Percentiles rank a stretch among this genome's conserved stretches.
These are phyloP conservation scores for Pyrenophora tritici-repentis DNA, from an alignment of 2,329 filamentous ascomycete genomes.

Conservation along the genomic window DNA sequence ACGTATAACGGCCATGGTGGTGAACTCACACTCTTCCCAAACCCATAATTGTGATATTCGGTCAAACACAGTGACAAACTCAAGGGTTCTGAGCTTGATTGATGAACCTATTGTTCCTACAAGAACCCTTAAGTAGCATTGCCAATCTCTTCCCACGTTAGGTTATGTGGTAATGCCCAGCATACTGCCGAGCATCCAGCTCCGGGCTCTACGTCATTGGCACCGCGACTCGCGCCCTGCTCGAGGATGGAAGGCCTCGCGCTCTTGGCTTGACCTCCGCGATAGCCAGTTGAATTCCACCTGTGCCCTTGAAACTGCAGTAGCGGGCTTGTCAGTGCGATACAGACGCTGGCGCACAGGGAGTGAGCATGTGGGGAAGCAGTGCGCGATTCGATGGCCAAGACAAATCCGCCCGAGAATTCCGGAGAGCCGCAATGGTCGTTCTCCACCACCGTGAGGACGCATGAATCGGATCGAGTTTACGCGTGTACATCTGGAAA, in stretches of 20 bases:
- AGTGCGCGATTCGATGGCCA: slow-evolving; percentile 21
- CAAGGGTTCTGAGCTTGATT: slow-evolving; percentile 7
- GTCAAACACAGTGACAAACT: slow-evolving; percentile 2
- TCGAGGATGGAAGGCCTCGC: slow-evolving; percentile 10
- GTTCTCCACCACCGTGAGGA: slow-evolving; percentile 1
- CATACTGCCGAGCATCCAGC: slow-evolving; percentile 23
- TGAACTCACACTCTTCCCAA: slow-evolving; percentile 27
- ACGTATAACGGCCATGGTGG: neutral
- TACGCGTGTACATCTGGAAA: slow-evolving; percentile 4
- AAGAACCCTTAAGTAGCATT: slow-evolving; percentile 23
- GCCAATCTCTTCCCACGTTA: slow-evolving; percentile 14
- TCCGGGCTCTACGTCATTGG: slow-evolving; percentile 28
- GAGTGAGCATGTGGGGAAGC: slow-evolving; percentile 26
- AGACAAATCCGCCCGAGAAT: slow-evolving; percentile 12
- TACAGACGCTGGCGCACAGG: slow-evolving; percentile 22
- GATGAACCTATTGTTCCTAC: slow-evolving; percentile 3
- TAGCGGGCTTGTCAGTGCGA: slow-evolving; percentile 27
- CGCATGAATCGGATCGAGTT: slow-evolving; percentile 6
- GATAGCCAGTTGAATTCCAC: slow-evolving; percentile 22
- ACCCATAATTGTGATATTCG: slow-evolving; percentile 27
- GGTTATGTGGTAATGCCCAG: slow-evolving; percentile 33
- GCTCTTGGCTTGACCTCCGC: slow-evolving; percentile 21
- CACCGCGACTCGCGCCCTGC: slow-evolving; percentile 26
- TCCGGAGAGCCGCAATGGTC: slow-evolving; percentile 7
- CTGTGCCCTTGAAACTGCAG: slow-evolving; percentile 15